Percentiles rank a stretch among this genome's conserved stretches.
Conservation (phyloP, 768 basidiomycete species). For the Lactifluus piperatus region DNA sequence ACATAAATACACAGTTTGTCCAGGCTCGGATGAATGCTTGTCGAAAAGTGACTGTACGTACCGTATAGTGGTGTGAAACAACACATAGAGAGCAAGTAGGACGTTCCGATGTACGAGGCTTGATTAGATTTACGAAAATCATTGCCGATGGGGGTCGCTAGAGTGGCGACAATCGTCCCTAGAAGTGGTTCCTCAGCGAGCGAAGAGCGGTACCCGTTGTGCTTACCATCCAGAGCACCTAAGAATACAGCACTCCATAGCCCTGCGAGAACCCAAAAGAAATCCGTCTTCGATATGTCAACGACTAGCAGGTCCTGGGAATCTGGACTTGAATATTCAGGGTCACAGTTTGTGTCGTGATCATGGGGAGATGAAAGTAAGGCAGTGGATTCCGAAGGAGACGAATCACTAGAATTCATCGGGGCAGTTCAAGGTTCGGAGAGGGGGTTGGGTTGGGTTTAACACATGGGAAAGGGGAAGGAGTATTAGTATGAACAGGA, state of each 20-base stretch:
- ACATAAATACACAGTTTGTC: constrained; percentile 18
- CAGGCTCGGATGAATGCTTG: constrained; percentile 10
- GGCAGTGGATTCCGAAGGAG: constrained; percentile 45
- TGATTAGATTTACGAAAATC: constrained; percentile 73
- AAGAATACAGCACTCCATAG: constrained; percentile 80
- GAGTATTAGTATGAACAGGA: constrained; percentile 16
- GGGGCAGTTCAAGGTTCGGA: not conserved
- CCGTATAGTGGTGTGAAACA: constrained; percentile 90
- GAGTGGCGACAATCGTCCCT: constrained; percentile 84
- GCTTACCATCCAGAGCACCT: constrained; percentile 74
- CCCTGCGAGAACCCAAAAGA: constrained; percentile 63
- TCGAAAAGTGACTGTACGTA: constrained; percentile 27
- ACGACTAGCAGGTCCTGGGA: not conserved
- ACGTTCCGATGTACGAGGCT: constrained; percentile 81
- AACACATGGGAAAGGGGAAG: constrained; percentile 10
- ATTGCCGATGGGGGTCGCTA: constrained; percentile 78
- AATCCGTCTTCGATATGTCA: constrained; percentile 38
- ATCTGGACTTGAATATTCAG: not conserved
- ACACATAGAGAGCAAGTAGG: constrained; percentile 81
- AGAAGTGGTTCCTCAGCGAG: constrained; percentile 2
- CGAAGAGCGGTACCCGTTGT: not conserved
- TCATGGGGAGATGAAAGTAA: constrained; percentile 33
- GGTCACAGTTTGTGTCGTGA: not conserved
- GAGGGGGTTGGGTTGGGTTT: constrained; percentile 3
- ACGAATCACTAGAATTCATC: constrained; percentile 35